Evolutionary conservation across 2,329 filamentous ascomycete genomes (phyloP).

Genomic region (Epichloe aotearoae): DNA sequence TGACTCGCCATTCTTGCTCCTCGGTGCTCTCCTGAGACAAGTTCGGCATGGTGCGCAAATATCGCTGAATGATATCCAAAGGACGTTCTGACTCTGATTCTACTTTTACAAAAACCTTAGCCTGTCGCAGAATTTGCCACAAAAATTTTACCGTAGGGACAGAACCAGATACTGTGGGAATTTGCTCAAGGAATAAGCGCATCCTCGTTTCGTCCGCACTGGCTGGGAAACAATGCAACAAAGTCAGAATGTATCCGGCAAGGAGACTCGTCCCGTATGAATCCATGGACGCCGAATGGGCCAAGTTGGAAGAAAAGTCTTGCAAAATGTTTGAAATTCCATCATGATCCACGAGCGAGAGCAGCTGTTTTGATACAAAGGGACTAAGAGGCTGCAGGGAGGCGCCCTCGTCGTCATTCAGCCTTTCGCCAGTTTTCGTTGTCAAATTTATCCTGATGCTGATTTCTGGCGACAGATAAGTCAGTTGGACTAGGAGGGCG

Average conservation of each 20-base stretch:
- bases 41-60: slow-evolving; percentile 17
- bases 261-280: slow-evolving; percentile 46
- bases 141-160: slow-evolving; percentile 53
- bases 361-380: slow-evolving; percentile 53
- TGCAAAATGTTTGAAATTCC: slow-evolving; percentile 44
- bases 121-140: slow-evolving; percentile 50
- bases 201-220: slow-evolving; percentile 83
- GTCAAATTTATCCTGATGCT: slow-evolving; percentile 16
- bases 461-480: slow-evolving; percentile 37
- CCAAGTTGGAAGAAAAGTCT: slow-evolving; percentile 21
- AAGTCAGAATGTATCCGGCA: slow-evolving; percentile 73
- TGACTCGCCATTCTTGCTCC: slow-evolving; percentile 65
- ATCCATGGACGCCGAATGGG: slow-evolving; percentile 17
- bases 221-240: slow-evolving; percentile 73
- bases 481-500: slow-evolving; percentile 40
- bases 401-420: background rate
- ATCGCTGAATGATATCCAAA: slow-evolving; percentile 17
- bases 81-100: slow-evolving; percentile 18
- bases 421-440: slow-evolving; percentile 7
- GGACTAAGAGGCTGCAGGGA: slow-evolving; percentile 24
- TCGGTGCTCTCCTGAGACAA: slow-evolving; percentile 12
- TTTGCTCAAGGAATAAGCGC: slow-evolving; percentile 61
- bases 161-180: slow-evolving; percentile 36
- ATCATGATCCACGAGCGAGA: slow-evolving; percentile 59
- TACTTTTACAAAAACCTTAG: slow-evolving; percentile 24